phyloP scores from a whole-genome alignment of 306 rosid genomes.

The Ammopiptanthus mongolicus region DNA sequence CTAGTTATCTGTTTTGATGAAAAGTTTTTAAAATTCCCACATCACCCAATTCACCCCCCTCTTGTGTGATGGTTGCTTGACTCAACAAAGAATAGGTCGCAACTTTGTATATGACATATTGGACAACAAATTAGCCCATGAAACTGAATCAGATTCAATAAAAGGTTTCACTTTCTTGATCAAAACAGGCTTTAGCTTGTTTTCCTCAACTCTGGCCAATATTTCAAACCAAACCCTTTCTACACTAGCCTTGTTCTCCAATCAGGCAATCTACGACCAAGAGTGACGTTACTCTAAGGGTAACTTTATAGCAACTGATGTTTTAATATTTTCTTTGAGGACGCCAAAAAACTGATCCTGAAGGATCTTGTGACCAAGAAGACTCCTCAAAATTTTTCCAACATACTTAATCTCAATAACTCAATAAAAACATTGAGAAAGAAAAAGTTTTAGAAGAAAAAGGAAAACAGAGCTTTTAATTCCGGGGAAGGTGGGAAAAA shows the following conservation, averaged over 20 bases:
- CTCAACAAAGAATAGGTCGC: slow-evolving; percentile 58
- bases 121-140: slow-evolving; percentile 71
- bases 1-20: too few species aligned
- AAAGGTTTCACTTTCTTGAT: slow-evolving; percentile 55
- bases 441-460: too few species aligned
- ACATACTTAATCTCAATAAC: slow-evolving; percentile 39
- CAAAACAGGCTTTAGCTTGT: slow-evolving; percentile 45
- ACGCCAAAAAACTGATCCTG: slow-evolving; percentile 37
- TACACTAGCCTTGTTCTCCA: slow-evolving; percentile 67
- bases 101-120: slow-evolving; percentile 75
- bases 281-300: slow-evolving; percentile 41
- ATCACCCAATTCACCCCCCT: too few species aligned
- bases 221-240: slow-evolving; percentile 67
- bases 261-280: slow-evolving; percentile 27
- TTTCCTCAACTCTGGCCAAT: slow-evolving; percentile 50
- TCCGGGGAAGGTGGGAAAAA: too few species aligned
- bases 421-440: too few species aligned
- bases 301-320: slow-evolving; percentile 51
- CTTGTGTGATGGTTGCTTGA: too few species aligned
- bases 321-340: slow-evolving; percentile 61
- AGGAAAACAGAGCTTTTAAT: too few species aligned
- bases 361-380: slow-evolving; percentile 43
- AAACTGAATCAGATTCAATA: slow-evolving; percentile 54
- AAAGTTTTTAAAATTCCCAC: too few species aligned
- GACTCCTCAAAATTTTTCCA: slow-evolving; percentile 58